Evolutionary conservation across 2,329 filamentous ascomycete species (phyloP).

Genomic region (Malbranchea cinnamomea): DNA sequence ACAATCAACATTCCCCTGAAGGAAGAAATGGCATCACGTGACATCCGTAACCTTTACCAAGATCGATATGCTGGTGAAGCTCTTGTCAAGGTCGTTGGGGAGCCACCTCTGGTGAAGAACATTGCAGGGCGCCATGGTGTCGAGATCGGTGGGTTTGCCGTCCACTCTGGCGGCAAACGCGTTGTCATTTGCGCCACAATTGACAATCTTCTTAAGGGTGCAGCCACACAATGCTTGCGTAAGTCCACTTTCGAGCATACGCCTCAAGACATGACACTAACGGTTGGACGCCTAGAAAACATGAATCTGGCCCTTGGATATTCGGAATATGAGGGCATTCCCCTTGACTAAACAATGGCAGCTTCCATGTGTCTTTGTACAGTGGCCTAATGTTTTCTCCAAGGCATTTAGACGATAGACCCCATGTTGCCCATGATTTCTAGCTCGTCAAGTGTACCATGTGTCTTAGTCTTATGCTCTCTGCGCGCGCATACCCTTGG

Average conservation of each 20-base stretch:
- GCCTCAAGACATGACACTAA: constrained; percentile 6
- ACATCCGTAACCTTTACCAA: constrained; percentile 89
- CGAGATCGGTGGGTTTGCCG: constrained; percentile 91
- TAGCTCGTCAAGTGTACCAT: too few species aligned
- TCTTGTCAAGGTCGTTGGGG: constrained; percentile 81
- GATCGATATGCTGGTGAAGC: constrained; percentile 92
- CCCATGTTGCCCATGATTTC: too few species aligned
- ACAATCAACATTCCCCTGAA: constrained; percentile 82
- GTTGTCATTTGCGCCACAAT: constrained; percentile 92
- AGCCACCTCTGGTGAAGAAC: constrained; percentile 70
- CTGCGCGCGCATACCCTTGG: too few species aligned
- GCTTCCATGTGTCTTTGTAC: too few species aligned
- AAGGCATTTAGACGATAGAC: too few species aligned
- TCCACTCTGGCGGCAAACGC: constrained; percentile 74
- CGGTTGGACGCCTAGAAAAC: too few species aligned
- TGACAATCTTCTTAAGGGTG: constrained; percentile 86
- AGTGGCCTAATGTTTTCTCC: too few species aligned
- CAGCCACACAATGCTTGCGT: constrained; percentile 84
- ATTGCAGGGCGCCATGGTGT: constrained; percentile 77
- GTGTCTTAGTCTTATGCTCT: too few species aligned
- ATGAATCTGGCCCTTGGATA: constrained; percentile 89
- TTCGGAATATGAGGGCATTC: constrained; percentile 77
- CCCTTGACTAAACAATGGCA: constrained; percentile 32
- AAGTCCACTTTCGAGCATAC: constrained; percentile 29
- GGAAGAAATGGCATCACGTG: constrained; percentile 73